A percentile compares a stretch with the other conserved stretches of the same genome.
phyloP scores from a whole-genome alignment of 768 basidiomycete species.

The Tylopilus subfusipes region DNA sequence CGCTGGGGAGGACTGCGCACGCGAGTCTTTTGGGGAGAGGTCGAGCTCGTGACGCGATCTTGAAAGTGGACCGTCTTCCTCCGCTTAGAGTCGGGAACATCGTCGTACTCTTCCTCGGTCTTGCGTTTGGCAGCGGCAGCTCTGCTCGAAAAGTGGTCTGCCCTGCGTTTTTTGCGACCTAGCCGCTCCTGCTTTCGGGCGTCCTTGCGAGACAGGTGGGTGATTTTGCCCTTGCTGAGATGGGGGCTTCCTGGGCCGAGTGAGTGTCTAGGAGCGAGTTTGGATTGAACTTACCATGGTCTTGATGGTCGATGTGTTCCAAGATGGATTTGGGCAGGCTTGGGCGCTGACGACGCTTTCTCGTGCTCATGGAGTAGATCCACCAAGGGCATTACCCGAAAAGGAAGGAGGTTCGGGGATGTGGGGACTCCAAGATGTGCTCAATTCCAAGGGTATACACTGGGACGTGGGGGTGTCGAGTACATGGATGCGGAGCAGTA shows the following conservation, averaged over 20 bases:
- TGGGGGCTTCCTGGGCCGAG: slow-evolving; percentile 1
- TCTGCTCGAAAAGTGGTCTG: slow-evolving; percentile 48
- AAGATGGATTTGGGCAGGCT: slow-evolving; percentile 28
- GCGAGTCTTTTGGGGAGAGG: neutral
- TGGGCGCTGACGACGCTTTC: slow-evolving; percentile 16
- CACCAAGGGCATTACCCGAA: neutral
- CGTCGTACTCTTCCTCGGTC: slow-evolving; percentile 42
- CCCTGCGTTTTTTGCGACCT: slow-evolving; percentile 59
- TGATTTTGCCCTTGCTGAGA: slow-evolving; percentile 5
- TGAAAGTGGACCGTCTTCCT: slow-evolving; percentile 42
- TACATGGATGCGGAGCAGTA: slow-evolving; percentile 12
- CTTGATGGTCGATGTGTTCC: slow-evolving; percentile 21
- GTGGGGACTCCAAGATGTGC: too few species aligned
- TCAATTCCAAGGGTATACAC: slow-evolving; percentile 3
- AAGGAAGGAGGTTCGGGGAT: too few species aligned
- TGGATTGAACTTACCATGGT: neutral
- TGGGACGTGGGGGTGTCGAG: neutral
- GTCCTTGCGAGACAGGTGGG: slow-evolving; percentile 52
- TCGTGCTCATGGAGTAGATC: slow-evolving; percentile 12
- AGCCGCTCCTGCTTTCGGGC: slow-evolving; percentile 59
- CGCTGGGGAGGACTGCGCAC: neutral
- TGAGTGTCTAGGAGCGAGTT: neutral
- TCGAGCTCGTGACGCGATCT: slow-evolving; percentile 2
- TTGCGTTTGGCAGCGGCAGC: slow-evolving; percentile 34
- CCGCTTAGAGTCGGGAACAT: slow-evolving; percentile 38